These are phyloP conservation scores for Hypoxylon fragiforme DNA, from an alignment of 495 filamentous ascomycete species.

Conservation along the genomic window DNA sequence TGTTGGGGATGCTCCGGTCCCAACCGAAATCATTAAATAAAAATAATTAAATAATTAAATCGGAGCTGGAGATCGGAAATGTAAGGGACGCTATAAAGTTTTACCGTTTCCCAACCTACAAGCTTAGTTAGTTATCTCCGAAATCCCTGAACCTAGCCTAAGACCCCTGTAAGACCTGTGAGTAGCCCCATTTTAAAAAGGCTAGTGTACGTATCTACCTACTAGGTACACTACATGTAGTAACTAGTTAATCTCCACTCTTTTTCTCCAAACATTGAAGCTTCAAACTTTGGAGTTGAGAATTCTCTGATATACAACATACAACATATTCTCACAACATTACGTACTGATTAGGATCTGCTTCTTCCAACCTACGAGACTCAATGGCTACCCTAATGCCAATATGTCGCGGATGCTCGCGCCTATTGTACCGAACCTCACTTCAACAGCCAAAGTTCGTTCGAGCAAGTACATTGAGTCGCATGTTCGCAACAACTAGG, in stretches of 20 bases:
- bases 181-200: no score
- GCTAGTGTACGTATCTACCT: no score
- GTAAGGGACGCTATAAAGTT: constrained; percentile 30
- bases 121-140: no score
- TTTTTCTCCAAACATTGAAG: no score
- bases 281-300: no score
- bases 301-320: no score
- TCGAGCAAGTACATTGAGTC: constrained; percentile 18
- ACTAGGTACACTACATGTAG: no score
- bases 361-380: neutral
- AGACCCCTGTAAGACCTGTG: no score
- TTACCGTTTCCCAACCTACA: constrained; percentile 24
- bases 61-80: constrained; percentile 19
- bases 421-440: constrained; percentile 5
- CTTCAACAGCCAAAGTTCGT: constrained; percentile 28
- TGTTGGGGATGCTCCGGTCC: constrained; percentile 40
- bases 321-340: no score
- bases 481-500: constrained; percentile 44
- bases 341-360: no score
- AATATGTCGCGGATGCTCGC: constrained; percentile 19
- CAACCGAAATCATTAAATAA: constrained; percentile 22
- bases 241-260: no score
- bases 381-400: constrained; percentile 12
- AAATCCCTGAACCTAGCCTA: neutral
- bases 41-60: no score